Conservation (phyloP, 2,329 filamentous ascomycete genomes). For the Fusarium torreyae region DNA sequence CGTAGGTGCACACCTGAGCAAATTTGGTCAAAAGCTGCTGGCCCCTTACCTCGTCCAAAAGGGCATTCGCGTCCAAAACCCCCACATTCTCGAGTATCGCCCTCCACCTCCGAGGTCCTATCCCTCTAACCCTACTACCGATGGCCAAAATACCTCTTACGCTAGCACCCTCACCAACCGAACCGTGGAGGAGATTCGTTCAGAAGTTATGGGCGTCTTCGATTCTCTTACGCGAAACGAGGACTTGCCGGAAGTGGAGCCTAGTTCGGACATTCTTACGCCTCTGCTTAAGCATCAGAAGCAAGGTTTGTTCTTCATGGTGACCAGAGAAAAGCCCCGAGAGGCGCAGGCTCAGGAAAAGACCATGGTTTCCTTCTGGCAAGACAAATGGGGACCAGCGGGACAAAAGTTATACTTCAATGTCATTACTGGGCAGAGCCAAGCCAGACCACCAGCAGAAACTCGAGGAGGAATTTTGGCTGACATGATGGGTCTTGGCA, state of each 20-base stretch:
- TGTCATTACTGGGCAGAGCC: constrained; percentile 83
- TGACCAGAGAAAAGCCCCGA: constrained; percentile 78
- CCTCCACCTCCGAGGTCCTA: constrained; percentile 58
- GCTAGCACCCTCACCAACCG: constrained; percentile 61
- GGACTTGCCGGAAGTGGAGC: constrained; percentile 81
- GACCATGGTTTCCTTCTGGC: constrained; percentile 83
- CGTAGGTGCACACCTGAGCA: constrained; percentile 77
- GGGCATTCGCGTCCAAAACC: constrained; percentile 82
- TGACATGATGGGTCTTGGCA: constrained; percentile 92
- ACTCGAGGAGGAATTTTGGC: constrained; percentile 82
- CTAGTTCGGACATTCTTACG: constrained; percentile 73
- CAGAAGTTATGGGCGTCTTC: constrained; percentile 89
- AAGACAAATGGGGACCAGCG: constrained; percentile 65
- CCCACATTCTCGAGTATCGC: constrained; percentile 72
- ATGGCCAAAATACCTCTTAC: constrained; percentile 47
- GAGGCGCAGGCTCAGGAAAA: constrained; percentile 71
- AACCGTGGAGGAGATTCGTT: constrained; percentile 88
- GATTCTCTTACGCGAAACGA: constrained; percentile 85
- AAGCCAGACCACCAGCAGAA: constrained; percentile 73
- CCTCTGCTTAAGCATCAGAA: constrained; percentile 88
- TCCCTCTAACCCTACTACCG: constrained; percentile 40
- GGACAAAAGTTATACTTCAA: constrained; percentile 80
- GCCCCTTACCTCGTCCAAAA: constrained; percentile 76
- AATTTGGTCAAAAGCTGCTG: constrained; percentile 76
- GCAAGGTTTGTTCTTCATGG: constrained; percentile 91